Evolutionary conservation across 805 yeast species (phyloP).

Genomic region (Ogataea nitratoaversa): DNA sequence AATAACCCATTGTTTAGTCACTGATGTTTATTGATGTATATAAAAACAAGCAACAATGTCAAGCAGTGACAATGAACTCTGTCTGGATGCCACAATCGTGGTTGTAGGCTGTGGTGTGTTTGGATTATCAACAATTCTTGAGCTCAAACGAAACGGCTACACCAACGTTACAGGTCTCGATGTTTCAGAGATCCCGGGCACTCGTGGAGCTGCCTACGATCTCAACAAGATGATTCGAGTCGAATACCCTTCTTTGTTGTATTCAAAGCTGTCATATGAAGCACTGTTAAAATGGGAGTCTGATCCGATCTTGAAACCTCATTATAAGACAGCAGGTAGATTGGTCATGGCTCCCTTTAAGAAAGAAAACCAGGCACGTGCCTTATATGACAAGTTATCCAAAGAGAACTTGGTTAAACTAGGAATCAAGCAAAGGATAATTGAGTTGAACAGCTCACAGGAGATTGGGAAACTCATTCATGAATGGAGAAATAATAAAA

Average conservation of each 20-base stretch:
- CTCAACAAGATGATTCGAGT: slow-evolving; percentile 31
- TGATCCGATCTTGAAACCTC: slow-evolving; percentile 20
- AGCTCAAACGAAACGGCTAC: slow-evolving; percentile 18
- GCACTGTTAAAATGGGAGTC: slow-evolving; percentile 28
- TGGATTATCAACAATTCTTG: slow-evolving; percentile 31
- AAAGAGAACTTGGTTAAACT: slow-evolving; percentile 21
- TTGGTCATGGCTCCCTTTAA: slow-evolving; percentile 27
- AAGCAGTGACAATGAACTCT: neutral
- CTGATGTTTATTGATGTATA: too few relatives aligned
- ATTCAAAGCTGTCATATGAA: slow-evolving; percentile 28
- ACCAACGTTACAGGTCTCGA: slow-evolving; percentile 21
- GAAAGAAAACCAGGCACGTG: slow-evolving; percentile 16
- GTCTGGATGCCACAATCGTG: slow-evolving; percentile 2
- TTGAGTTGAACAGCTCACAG: slow-evolving; percentile 10
- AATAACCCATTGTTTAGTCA: too few relatives aligned
- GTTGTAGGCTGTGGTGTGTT: slow-evolving; percentile 34
- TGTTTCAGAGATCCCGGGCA: slow-evolving; percentile 29
- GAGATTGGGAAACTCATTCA: slow-evolving; percentile 19
- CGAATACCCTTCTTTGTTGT: slow-evolving; percentile 27
- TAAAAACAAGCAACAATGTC: neutral
- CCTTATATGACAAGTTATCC: slow-evolving; percentile 23
- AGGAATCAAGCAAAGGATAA: slow-evolving; percentile 23
- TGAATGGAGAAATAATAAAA: slow-evolving; percentile 14
- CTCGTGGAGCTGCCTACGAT: slow-evolving; percentile 32
- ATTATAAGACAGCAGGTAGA: slow-evolving; percentile 26